Base-by-base conservation (phyloP, 192 early-diverging fungal species). In the Glomus cerebriforme region DNA sequence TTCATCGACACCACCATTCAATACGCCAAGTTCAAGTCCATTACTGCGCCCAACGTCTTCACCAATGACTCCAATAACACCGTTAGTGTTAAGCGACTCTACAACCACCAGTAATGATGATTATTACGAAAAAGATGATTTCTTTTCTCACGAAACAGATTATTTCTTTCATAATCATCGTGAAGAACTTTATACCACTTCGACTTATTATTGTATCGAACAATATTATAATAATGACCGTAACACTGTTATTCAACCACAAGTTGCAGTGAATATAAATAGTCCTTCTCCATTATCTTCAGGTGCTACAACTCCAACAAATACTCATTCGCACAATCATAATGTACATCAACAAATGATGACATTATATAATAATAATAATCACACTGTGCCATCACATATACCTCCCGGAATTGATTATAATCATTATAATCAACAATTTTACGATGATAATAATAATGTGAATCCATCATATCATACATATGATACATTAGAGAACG, bases 1-100 rank as follows among this genome's bases (percentile, higher is more conserved):
- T 65, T 32, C 63, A 31, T 65, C 63, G 12, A 26, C 26, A 65
- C 27, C 63, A 7, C n/a, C 39, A 12, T 15, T 45, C 19, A 35
- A 72, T 72, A 72, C 69, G 5, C 72, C 72, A 59, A 37, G 68
- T 35, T 34, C 68, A 45, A 70, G 68, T 37, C 68, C 68, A 24
- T 34, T 29, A 31, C 72, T 73, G 13, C 47, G 72, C 15, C 72
- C 72, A 47, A 73, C 43, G 19, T 47, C 72, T 12, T 58, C 39
- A 49, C 47, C 72, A 19, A 58, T 73, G 54, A 73, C 72, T 26
- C 72, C 72, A 73, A 73, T 73, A 59, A 73, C 72, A 58, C 72
- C 72, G 12, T 22, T 73, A 19, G 72, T 24, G 24, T 22, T 73
- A 27, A 29, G 26, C n/a, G 47, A 59, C 19, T n/a, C 32, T 27